Percentiles rank a stretch among this genome's conserved stretches.
Evolutionary conservation across 805 yeast species (phyloP).

Genomic region (Candida coleopterorum): DNA sequence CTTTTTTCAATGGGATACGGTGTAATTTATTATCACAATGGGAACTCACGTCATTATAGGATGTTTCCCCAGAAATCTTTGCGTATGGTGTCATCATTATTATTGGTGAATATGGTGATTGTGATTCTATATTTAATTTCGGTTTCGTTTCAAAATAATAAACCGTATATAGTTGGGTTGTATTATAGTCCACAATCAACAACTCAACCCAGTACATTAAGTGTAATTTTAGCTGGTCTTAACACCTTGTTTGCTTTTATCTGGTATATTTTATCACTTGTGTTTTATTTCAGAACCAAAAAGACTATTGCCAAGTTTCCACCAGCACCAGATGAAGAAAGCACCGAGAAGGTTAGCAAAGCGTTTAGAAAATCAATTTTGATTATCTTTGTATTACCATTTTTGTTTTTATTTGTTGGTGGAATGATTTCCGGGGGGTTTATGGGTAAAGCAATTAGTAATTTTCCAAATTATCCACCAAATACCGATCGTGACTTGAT

Average conservation of each 20-base stretch:
- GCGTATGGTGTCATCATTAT: neutral
- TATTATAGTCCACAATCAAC: neutral
- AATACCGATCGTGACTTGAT: neutral
- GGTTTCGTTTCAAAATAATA: neutral
- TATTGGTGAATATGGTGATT: conserved; percentile 4
- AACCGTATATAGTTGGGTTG: conserved; percentile 1
- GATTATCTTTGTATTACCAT: conserved; percentile 23
- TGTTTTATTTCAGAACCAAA: conserved; percentile 23
- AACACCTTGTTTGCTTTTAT: conserved; percentile 8
- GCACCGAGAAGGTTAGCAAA: conserved; percentile 14
- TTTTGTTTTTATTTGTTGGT: conserved; percentile 8
- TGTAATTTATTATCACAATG: conserved; percentile 23
- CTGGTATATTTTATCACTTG: conserved; percentile 14
- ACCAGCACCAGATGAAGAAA: conserved; percentile 16
- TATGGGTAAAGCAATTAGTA: neutral
- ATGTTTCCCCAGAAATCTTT: conserved; percentile 15
- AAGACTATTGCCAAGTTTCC: conserved; percentile 24
- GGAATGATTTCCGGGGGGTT: neutral
- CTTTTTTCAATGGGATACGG: conserved; percentile 34
- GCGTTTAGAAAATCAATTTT: conserved; percentile 24
- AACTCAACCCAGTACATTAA: conserved; percentile 2
- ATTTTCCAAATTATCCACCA: neutral
- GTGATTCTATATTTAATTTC: neutral
- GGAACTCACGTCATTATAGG: conserved; percentile 19
- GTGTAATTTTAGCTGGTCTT: conserved; percentile 1